Evolutionary conservation across 73 alveolate species (phyloP).

Genomic region (Stentor coeruleus): DNA sequence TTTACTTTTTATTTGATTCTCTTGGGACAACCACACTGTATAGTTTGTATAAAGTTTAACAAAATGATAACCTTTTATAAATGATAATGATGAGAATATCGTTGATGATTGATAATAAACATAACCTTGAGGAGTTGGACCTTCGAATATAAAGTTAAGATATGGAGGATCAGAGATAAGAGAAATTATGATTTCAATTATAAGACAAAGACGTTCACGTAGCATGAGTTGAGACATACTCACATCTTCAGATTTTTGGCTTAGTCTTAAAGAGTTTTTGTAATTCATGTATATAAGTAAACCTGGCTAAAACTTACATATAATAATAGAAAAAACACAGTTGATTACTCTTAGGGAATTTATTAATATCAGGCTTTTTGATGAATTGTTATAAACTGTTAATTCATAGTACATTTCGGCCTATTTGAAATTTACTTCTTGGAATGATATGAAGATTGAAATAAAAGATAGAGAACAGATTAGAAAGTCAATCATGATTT

Average conservation of each 20-base stretch:
- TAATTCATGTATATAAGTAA: background rate
- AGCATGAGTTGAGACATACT: background rate
- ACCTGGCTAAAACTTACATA: background rate
- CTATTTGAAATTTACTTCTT: no score
- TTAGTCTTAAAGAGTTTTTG: background rate
- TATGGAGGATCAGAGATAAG: background rate
- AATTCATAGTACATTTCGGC: background rate
- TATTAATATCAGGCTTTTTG: background rate
- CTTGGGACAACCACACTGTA: background rate
- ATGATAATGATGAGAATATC: background rate
- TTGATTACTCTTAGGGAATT: background rate
- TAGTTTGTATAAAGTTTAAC: conserved; percentile 2
- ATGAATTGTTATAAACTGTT: no score
- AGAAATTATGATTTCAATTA: background rate
- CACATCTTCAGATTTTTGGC: background rate
- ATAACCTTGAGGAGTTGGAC: background rate
- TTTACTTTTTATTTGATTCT: background rate
- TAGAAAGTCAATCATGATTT: background rate
- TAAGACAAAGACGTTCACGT: background rate
- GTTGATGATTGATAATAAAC: background rate
- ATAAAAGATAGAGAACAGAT: background rate
- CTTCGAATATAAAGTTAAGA: background rate
- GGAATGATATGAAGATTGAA: background rate
- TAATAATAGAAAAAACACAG: background rate
- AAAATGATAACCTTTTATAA: background rate